Base-by-base conservation (phyloP, 345 rosid species). In the Aegle marmelos region DNA sequence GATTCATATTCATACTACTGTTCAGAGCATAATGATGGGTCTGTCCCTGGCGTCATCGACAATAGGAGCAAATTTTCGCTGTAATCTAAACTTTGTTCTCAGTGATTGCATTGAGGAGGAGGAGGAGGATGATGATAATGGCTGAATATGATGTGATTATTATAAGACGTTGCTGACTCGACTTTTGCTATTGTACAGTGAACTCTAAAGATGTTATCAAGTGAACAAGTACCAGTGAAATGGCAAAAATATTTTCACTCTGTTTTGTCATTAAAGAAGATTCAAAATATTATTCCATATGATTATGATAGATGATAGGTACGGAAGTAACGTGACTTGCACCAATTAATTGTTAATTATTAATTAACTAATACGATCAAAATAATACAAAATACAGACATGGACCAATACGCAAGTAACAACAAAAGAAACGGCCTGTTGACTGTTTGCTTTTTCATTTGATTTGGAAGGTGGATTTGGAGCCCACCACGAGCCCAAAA, bases 1-100 rank as follows among this genome's bases (percentile, higher is more conserved):
- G 98, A 92, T 81, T 91, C 95, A 3, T 81, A 80, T 68, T 82
- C 83, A 14, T 75, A 79, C 74, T 79, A 79, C 77, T 79, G 83
- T 50, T 70, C 85, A 41, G 86, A 87, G 73, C 68, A 77, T 5
- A 48, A 75, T 4, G 90, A 82, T 4, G 90, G 82, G 39, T n/a
- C 75, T 7, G 84, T 34, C 7, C 7, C 58, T 45, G 58, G 34
- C 14, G 8, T 41, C 6, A 64, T 73, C 21, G 62, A 68, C 27
- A 57, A 25, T 8, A 24, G 16, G 68, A 59, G 45, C 27, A 16
- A 57, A 22, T 39, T 21, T 39, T 9, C 77, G 22, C 64, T 50
- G 30, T 31, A 30, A 62, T 28, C 10, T 59, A 22, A 45, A 13
- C 17, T 45, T 45, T 11, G 4, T 11, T 73, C 33, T 28, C 9